These are phyloP conservation scores for Colletotrichum navitas DNA, from an alignment of 2,329 filamentous ascomycete species.

Conservation along the genomic window DNA sequence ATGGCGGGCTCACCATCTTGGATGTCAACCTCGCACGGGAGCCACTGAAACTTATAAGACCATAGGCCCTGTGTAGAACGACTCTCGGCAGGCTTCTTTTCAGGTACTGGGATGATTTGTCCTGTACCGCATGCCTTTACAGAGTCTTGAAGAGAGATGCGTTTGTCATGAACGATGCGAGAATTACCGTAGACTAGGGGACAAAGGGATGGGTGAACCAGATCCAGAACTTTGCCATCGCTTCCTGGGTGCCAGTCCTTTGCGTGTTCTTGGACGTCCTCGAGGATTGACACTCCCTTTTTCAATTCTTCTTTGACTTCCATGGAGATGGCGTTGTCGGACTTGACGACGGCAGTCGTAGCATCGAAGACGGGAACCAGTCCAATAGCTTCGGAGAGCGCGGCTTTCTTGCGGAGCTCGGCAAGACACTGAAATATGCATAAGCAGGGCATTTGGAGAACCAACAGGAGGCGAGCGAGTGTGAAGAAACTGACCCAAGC, in stretches of 20 bases:
- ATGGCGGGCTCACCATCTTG: constrained; percentile 54
- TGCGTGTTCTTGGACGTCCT: constrained; percentile 61
- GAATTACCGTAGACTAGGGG: constrained; percentile 68
- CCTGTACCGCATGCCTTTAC: constrained; percentile 53
- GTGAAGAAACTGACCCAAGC: constrained; percentile 45
- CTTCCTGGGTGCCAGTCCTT: constrained; percentile 74
- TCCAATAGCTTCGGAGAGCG: constrained; percentile 50
- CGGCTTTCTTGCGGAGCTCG: constrained; percentile 52
- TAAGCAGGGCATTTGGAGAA: constrained; percentile 3
- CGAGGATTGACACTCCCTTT: constrained; percentile 59
- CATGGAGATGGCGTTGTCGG: constrained; percentile 48
- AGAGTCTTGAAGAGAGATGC: constrained; percentile 54
- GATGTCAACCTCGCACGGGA: constrained; percentile 64
- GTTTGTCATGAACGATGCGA: constrained; percentile 48
- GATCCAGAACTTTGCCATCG: constrained; percentile 68
- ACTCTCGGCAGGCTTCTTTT: constrained; percentile 1
- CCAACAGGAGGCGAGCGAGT: no score
- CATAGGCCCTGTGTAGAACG: neutral
- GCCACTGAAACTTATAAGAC: constrained; percentile 57
- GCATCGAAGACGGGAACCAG: constrained; percentile 53
- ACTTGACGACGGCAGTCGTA: constrained; percentile 51
- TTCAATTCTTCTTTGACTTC: constrained; percentile 54
- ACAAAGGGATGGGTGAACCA: constrained; percentile 74
- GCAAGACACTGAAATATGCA: constrained; percentile 47
- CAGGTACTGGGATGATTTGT: constrained; percentile 44